phyloP scores from a whole-genome alignment of 2,329 filamentous ascomycete genomes.

The Fusarium vanettenii region DNA sequence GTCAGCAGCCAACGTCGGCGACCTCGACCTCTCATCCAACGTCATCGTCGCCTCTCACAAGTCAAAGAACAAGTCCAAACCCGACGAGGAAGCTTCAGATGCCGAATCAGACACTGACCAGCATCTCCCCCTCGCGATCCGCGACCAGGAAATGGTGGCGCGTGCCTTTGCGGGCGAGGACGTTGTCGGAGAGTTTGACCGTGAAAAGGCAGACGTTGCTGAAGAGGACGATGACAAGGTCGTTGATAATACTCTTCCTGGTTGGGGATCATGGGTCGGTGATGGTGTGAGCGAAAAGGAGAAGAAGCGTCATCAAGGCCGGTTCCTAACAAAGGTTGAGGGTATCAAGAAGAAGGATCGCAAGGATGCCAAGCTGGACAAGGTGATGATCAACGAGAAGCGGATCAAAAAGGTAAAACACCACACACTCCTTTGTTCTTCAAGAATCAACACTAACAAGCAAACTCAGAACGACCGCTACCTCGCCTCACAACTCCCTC shows the following conservation, averaged over 20 bases:
- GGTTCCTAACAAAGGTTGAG: conserved; percentile 73
- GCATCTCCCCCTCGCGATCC: conserved; percentile 68
- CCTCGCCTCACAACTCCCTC: conserved; percentile 83
- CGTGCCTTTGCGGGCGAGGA: conserved; percentile 91
- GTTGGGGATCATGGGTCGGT: conserved; percentile 94
- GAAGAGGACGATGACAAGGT: conserved; percentile 86
- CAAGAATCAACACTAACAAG: conserved; percentile 1
- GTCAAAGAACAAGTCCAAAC: conserved; percentile 44
- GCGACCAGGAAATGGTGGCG: conserved; percentile 76
- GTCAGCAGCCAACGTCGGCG: conserved; percentile 45
- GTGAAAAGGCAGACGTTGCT: conserved; percentile 79
- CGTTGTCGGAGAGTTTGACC: conserved; percentile 81
- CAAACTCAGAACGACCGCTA: conserved; percentile 80
- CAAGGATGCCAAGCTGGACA: conserved; percentile 83
- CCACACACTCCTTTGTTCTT: not conserved
- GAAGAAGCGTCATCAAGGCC: conserved; percentile 70
- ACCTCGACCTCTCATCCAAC: conserved; percentile 55
- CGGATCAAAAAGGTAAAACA: conserved; percentile 80
- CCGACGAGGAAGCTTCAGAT: conserved; percentile 47
- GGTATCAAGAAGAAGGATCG: conserved; percentile 82
- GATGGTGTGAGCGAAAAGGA: conserved; percentile 80
- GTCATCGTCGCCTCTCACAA: conserved; percentile 48
- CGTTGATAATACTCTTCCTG: conserved; percentile 86
- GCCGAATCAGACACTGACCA: conserved; percentile 59
- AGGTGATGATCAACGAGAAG: conserved; percentile 94